Base-by-base conservation (phyloP, 2,329 filamentous ascomycete species). In the Colletotrichum zoysiae region DNA sequence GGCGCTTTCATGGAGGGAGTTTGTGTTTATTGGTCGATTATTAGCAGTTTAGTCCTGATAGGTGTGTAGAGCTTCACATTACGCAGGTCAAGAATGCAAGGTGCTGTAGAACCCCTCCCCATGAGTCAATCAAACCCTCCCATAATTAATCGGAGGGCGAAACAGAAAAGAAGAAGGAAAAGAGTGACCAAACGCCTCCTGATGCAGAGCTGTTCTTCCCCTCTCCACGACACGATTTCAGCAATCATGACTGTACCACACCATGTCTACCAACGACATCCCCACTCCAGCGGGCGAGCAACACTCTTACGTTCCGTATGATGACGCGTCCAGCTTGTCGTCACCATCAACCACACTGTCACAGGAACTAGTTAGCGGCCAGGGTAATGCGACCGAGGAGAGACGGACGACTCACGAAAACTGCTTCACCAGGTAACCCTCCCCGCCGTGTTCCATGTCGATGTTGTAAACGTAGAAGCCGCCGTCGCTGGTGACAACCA, bases 401-500 rank as follows among this genome's bases (percentile, higher is more conserved):
- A 26, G 48, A 0, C 20, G 33, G 51, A 38, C 46, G 33, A 86
- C 95, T 87, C 85, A 97, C 94, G 94, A 97, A 80, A 95, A 97
- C 79, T 97, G 94, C 81, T 97, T 97, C 64, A 95, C 91, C 76
- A 99, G 83, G 60, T 93, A 93, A 0, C 96, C 96, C 82, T 99
- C 96, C 33, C 96, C 96, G 23, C 96, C 96, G 73, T 93, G 93
- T 76, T 97, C 95, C 85, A 99, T 89, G 80, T 99, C 95, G 66
- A 99, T 95, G 75, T 94, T 95, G 82, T 95, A 99, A 40, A 98
- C 92, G 77, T 96, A 97, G 78, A 98, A 98, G 33, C 92, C 92
- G 12, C 96, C 96, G 79, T 99, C 96, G 76, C 93, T 98, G 0
- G 96, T 99, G 18, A 98, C 95, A 0, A 98, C 94, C 95, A 99